Evolutionary conservation across 192 early-diverging fungal genomes (phyloP).

Genomic region (Coemansia sp.): DNA sequence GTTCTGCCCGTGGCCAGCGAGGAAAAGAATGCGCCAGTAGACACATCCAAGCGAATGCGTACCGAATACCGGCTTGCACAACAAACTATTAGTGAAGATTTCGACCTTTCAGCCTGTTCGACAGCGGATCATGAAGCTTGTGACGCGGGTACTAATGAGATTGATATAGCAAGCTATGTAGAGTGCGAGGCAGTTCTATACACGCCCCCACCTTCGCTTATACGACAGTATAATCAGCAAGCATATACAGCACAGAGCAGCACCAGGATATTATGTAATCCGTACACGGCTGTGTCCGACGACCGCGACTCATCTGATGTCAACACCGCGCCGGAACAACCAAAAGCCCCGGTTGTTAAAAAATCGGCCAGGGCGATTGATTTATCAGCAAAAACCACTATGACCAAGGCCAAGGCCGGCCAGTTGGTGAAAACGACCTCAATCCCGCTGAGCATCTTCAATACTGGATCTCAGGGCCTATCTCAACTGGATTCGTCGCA

Average conservation of each 20-base stretch:
- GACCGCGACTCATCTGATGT: background rate
- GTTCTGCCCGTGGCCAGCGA: background rate
- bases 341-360: background rate
- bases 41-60: constrained; percentile 34
- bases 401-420: constrained; percentile 26
- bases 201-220: constrained; percentile 35
- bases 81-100: background rate
- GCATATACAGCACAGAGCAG: background rate
- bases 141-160: background rate
- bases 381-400: constrained; percentile 9
- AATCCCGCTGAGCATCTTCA: constrained; percentile 40
- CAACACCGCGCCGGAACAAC: background rate
- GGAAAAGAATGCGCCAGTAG: background rate
- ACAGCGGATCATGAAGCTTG: background rate
- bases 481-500: constrained; percentile 12
- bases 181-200: constrained; percentile 24
- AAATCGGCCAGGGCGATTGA: constrained; percentile 11
- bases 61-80: background rate
- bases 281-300: background rate
- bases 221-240: constrained; percentile 19
- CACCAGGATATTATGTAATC: background rate
- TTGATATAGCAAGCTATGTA: background rate
- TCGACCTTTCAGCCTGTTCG: background rate
- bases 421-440: constrained; percentile 43
- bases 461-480: constrained; percentile 4